Evolutionary conservation across 2,329 filamentous ascomycete genomes (phyloP).

Genomic region (Malbranchea zuffiana): DNA sequence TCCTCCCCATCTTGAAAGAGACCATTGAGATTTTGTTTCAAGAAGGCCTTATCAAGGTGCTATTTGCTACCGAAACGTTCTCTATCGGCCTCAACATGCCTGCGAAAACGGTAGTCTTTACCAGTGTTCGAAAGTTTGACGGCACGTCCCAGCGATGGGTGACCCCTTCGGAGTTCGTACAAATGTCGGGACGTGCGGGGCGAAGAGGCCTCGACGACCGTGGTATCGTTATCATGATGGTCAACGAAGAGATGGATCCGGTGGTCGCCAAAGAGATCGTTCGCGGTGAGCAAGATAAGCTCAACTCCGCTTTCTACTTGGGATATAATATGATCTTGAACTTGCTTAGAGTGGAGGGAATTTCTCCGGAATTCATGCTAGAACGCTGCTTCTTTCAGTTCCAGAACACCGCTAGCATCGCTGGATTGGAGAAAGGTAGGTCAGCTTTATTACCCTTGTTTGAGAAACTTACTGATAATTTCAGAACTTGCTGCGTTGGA

Average conservation of each 20-base stretch:
- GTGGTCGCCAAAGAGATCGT: slow-evolving; percentile 90
- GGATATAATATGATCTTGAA: slow-evolving; percentile 99
- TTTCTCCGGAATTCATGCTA: slow-evolving; percentile 98
- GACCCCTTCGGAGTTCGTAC: slow-evolving; percentile 91
- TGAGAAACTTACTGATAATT: slow-evolving; percentile 19
- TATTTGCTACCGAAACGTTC: slow-evolving; percentile 97
- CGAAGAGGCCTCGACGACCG: slow-evolving; percentile 94
- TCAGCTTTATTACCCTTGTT: slow-evolving; percentile 3
- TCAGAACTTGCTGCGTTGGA: slow-evolving; percentile 68
- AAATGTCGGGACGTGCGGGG: slow-evolving; percentile 96
- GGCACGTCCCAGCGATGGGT: slow-evolving; percentile 70
- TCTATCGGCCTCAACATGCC: slow-evolving; percentile 99
- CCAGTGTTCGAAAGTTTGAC: slow-evolving; percentile 90
- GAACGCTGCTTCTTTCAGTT: slow-evolving; percentile 97
- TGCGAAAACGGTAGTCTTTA: slow-evolving; percentile 98
- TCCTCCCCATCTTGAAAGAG: slow-evolving; percentile 92
- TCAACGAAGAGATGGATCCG: slow-evolving; percentile 91
- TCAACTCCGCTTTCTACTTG: slow-evolving; percentile 95
- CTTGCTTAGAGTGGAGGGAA: slow-evolving; percentile 92
- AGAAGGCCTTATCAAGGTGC: slow-evolving; percentile 91
- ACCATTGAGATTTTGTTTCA: slow-evolving; percentile 99
- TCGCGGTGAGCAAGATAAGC: slow-evolving; percentile 87
- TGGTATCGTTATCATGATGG: slow-evolving; percentile 99
- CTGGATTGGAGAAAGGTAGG: slow-evolving; percentile 60
- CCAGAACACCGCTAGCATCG: slow-evolving; percentile 84